Evolutionary conservation across 768 basidiomycete genomes (phyloP).

Genomic region (Omphalotus guepiniiformis): DNA sequence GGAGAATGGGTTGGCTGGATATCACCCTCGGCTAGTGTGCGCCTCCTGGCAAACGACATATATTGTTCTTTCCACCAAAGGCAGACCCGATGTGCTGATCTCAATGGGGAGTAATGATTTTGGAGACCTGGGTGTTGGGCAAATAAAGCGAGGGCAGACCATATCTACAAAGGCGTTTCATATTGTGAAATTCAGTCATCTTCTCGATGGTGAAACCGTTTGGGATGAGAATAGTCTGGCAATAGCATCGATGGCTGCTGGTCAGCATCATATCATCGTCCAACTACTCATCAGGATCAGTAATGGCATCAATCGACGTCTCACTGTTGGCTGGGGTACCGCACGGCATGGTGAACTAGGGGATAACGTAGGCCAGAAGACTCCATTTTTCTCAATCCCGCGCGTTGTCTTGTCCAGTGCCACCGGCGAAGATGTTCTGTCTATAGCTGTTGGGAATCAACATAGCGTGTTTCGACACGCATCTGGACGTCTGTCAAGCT

Average conservation of each 20-base stretch:
- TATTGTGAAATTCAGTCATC: conserved; percentile 39
- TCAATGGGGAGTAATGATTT: conserved; percentile 86
- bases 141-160: conserved; percentile 11
- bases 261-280: conserved; percentile 69
- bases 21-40: conserved; percentile 46
- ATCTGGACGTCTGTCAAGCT: conserved; percentile 42
- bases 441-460: conserved; percentile 37
- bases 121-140: conserved; percentile 69
- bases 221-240: conserved; percentile 20
- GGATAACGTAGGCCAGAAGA: conserved; percentile 17
- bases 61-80: conserved; percentile 48
- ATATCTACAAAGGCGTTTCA: conserved; percentile 27
- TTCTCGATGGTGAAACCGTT: conserved; percentile 23
- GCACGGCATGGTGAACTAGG: conserved; percentile 86
- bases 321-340: conserved; percentile 77
- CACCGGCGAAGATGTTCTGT: conserved; percentile 25
- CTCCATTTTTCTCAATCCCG: conserved; percentile 24
- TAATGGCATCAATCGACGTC: conserved; percentile 18
- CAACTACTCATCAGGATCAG: conserved; percentile 28
- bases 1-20: conserved; percentile 32
- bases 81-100: conserved; percentile 49
- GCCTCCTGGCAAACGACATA: conserved; percentile 86
- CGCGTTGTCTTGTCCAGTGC: conserved; percentile 27
- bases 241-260: conserved; percentile 50
- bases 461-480: conserved; percentile 53